A percentile compares a stretch with the other conserved stretches of the same genome.
Conservation (phyloP, 169 alveolate genomes). For the Plasmodium falciparum region DNA sequence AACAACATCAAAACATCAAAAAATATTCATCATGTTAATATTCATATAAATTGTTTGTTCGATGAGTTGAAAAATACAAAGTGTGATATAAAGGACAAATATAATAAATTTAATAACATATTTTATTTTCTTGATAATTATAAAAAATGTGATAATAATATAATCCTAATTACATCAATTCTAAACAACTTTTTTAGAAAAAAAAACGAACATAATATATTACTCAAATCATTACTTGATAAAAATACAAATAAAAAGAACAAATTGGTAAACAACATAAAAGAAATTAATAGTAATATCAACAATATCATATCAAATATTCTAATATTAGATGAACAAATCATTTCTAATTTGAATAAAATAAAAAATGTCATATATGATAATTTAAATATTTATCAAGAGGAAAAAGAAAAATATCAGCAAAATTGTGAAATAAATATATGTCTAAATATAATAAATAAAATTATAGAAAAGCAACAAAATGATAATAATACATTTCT, state of each 20-base stretch:
- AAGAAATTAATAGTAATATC: constrained; percentile 20
- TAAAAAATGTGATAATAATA: constrained; percentile 17
- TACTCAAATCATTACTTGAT: constrained; percentile 30
- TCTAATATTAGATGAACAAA: constrained; percentile 19
- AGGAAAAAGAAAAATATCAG: constrained; percentile 1
- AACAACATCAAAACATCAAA: constrained; percentile 30
- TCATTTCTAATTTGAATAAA: constrained; percentile 14
- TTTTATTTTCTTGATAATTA: constrained; percentile 9
- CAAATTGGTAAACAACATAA: constrained; percentile 19
- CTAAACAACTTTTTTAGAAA: constrained; percentile 38
- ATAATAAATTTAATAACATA: constrained; percentile 3
- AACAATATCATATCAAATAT: neutral
- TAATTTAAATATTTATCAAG: neutral
- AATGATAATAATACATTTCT: neutral
- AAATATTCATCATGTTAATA: constrained; percentile 10
- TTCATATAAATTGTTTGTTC: constrained; percentile 11
- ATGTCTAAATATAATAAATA: constrained; percentile 36
- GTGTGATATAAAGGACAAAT: constrained; percentile 28
- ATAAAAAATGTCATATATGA: constrained; percentile 20
- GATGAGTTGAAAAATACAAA: constrained; percentile 41
- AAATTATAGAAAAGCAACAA: constrained; percentile 55
- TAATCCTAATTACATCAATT: constrained; percentile 13
- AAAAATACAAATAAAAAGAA: constrained; percentile 15
- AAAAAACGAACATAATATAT: constrained; percentile 34
- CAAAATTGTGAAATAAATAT: neutral